A percentile compares a stretch with the other conserved stretches of the same genome.
phyloP scores from a whole-genome alignment of 768 basidiomycete genomes.

The Imleria badia region DNA sequence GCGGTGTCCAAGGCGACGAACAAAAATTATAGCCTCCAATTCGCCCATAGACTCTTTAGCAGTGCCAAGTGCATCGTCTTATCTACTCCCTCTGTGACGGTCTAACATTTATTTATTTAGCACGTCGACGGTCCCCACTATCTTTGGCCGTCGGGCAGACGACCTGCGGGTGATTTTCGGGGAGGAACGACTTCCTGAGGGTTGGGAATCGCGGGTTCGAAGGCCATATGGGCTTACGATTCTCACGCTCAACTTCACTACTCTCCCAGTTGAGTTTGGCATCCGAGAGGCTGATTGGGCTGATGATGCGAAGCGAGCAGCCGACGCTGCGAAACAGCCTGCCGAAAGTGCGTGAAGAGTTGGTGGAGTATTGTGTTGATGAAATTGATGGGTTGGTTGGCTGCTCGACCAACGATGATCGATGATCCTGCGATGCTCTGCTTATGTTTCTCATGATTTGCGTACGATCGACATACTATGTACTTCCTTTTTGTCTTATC shows the following conservation, averaged over 20 bases:
- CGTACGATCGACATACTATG: no score
- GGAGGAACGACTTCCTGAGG: constrained; percentile 67
- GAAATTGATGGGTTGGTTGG: not conserved
- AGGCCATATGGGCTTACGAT: constrained; percentile 59
- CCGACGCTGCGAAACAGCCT: not conserved
- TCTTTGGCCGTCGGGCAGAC: constrained; percentile 60
- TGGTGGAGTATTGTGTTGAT: not conserved
- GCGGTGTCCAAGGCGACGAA: constrained; percentile 54
- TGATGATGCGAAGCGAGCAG: not conserved
- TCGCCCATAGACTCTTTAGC: constrained; percentile 60
- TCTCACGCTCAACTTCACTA: constrained; percentile 44
- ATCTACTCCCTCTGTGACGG: not conserved
- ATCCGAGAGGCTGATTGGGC: constrained; percentile 17
- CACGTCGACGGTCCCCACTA: constrained; percentile 59
- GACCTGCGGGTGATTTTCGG: constrained; percentile 53
- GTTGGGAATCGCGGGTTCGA: constrained; percentile 65
- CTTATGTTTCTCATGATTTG: no score
- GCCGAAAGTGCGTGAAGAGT: not conserved
- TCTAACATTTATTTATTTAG: constrained; percentile 31
- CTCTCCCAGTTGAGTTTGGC: constrained; percentile 2
- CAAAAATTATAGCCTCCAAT: constrained; percentile 48
- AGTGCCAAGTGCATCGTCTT: constrained; percentile 56
- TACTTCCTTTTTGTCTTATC: no score
- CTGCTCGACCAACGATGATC: no score
- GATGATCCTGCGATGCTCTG: no score